Base-by-base conservation (phyloP, 225 moss, liverwort and hornwort species). In the Bryoerythrophyllum caledonicum region DNA sequence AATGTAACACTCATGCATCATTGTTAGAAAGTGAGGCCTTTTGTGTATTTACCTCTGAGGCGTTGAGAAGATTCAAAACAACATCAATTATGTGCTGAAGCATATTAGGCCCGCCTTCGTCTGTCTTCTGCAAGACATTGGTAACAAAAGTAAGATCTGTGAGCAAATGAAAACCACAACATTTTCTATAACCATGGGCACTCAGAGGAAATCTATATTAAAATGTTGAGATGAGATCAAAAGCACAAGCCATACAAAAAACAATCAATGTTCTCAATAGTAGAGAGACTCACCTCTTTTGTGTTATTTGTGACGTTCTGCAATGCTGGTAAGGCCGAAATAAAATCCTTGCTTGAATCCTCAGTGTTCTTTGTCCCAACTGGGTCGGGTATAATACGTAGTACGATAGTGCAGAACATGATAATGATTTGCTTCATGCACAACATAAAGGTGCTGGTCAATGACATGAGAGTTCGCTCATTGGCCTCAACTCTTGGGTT, bases 281-380 rank as follows among this genome's bases (percentile, higher is more conserved):
- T 15, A 60, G 21, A 14, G 44, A n/a, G 26, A 58, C 83, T 74
- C 80, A 92, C 96, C 88, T 81, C 87, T 43, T 85, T 83, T 55
- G 79, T 72, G 48, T 74, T 81, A 63, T 90, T 88, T 43, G 84
- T 91, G 46, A 92, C 75, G 55, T 91, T 89, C 84, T 88, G 92
- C 63, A 96, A 73, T 12, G 85, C 78, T 72, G 92, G 84, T 74
- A 96, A 80, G 46, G 92, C 89, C 80, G 80, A 83, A 82, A 80
- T 89, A 48, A 86, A 86, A 28, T 87, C 88, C 70, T 88, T 89
- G 51, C 76, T 72, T 27, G 59, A 79, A 84, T 83, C 88, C 64
- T 96, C 92, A 55, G 80, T 40, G 67, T n/a, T 71, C 74, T 74
- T 81, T 46, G 74, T 11, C 19, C 71, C 81, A 55, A 73, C 71